Conservation (phyloP, 2,329 filamentous ascomycete genomes). For the Clarireedia paspali region DNA sequence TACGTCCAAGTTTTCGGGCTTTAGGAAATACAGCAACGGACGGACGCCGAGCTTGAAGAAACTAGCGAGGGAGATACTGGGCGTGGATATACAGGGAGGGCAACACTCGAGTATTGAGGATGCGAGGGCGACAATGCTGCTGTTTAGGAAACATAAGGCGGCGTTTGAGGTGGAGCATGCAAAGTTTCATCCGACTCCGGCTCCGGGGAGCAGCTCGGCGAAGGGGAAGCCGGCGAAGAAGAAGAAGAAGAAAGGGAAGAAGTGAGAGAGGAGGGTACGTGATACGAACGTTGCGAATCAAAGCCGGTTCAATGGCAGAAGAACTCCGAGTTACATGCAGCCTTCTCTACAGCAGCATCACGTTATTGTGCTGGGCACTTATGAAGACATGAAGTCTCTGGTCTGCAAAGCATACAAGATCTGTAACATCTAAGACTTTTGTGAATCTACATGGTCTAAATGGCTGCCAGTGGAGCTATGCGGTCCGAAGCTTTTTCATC, state of each 20-base stretch:
- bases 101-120: conserved; percentile 66
- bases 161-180: conserved; percentile 78
- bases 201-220: conserved; percentile 11
- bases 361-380: too few species aligned
- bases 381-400: not conserved
- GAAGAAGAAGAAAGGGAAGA: conserved; percentile 33
- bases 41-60: conserved; percentile 59
- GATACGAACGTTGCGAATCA: not conserved
- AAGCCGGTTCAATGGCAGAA: not conserved
- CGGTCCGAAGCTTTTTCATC: not conserved
- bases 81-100: conserved; percentile 55
- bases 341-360: too few species aligned
- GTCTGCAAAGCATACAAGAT: not conserved
- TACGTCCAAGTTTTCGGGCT: conserved; percentile 70
- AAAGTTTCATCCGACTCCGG: conserved; percentile 49
- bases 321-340: not conserved
- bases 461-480: not conserved
- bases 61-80: conserved; percentile 49
- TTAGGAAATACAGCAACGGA: conserved; percentile 60
- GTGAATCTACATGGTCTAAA: not conserved
- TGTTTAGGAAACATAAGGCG: conserved; percentile 77
- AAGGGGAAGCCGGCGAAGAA: conserved; percentile 31
- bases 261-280: conserved; percentile 6
- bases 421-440: not conserved
- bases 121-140: conserved; percentile 80